Percentiles rank a stretch among this genome's conserved stretches.
These are phyloP conservation scores for Colletotrichum somersetense DNA, from an alignment of 2,329 filamentous ascomycete genomes.

Conservation along the genomic window DNA sequence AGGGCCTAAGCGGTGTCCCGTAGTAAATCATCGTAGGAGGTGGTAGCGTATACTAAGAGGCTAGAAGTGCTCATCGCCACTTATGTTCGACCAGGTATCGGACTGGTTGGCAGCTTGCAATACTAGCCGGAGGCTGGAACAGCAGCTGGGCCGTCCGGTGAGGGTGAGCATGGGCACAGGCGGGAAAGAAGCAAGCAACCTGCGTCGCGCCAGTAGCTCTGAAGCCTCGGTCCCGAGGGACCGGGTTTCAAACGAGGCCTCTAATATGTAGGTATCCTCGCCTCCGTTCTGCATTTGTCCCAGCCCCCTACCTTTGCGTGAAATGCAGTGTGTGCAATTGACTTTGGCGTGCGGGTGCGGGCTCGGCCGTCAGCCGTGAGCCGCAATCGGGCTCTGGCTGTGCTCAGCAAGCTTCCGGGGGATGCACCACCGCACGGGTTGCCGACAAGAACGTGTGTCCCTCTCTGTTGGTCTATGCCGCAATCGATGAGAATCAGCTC, in stretches of 20 bases:
- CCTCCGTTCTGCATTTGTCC: background rate
- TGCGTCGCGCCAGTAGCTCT: constrained; percentile 13
- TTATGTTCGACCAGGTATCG: background rate
- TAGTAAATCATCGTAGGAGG: background rate
- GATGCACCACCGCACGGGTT: constrained; percentile 14
- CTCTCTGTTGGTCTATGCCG: background rate
- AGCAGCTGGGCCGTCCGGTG: background rate
- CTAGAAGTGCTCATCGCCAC: background rate
- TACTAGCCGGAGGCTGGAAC: background rate
- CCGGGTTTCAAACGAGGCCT: constrained; percentile 30
- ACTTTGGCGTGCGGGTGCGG: constrained; percentile 19
- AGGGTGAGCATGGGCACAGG: background rate
- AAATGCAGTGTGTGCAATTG: constrained; percentile 18
- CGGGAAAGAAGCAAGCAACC: constrained; percentile 10
- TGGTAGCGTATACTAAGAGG: background rate
- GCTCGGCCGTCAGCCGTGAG: background rate
- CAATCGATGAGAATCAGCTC: background rate
- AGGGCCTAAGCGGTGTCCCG: background rate
- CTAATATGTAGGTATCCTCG: background rate
- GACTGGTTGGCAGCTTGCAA: background rate
- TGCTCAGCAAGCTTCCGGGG: constrained; percentile 23
- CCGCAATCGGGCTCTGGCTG: background rate
- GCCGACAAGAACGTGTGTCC: constrained; percentile 7
- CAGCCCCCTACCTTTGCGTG: background rate
- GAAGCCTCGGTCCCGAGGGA: constrained; percentile 24